Base-by-base conservation (phyloP, 768 basidiomycete genomes). In the Mrakia gelida region DNA sequence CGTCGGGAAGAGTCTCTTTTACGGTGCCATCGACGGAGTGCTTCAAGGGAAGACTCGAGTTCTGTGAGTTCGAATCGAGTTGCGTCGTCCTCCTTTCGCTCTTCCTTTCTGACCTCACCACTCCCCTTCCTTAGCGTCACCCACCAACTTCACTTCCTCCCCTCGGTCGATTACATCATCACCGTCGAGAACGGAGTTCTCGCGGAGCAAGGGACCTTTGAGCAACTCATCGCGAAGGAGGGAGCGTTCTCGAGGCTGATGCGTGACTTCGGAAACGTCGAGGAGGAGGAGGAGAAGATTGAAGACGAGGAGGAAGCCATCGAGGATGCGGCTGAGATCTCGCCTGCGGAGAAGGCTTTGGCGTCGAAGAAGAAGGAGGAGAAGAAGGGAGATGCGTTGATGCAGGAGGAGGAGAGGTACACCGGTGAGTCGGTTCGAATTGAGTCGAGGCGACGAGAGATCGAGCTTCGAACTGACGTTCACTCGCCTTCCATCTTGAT, bases 61-160 rank as follows among this genome's bases (percentile, higher is more conserved):
- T 67, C 89, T 98, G 59, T 59, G 59, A 59, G 59, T 59, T 23
- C 45, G 45, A 15, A 15, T 11, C 45, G 7, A 10, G 45, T 45
- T 10, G 9, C 45, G 11, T 59, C 59, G 8, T 28, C 28, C 56
- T 8, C 56, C 18, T 18, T 28, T 59, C n/a, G 3, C 59, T n/a
- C 59, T 23, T 59, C 11, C 26, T 28, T 59, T 59, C 59, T n/a
- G 49, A 52, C 49, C 49, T 21, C 49, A 5, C n/a, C 3, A 2
- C n/a, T 15, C 7, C 59, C 26, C 59, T 28, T n/a, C 26, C n/a
- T 3, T 8, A 59, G 59, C 16, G 94, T 96, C 67, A 98, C 95
- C 0, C 94, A 96, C 82, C 93, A 92, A 1, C 87, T 96, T 13
- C 94, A 96, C 84, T 92, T 95, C 86, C 88, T 98, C 34, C 91